These are phyloP conservation scores for Wickerhamomyces sp. DNA, from an alignment of 1,139 yeast genomes.

Conservation along the genomic window DNA sequence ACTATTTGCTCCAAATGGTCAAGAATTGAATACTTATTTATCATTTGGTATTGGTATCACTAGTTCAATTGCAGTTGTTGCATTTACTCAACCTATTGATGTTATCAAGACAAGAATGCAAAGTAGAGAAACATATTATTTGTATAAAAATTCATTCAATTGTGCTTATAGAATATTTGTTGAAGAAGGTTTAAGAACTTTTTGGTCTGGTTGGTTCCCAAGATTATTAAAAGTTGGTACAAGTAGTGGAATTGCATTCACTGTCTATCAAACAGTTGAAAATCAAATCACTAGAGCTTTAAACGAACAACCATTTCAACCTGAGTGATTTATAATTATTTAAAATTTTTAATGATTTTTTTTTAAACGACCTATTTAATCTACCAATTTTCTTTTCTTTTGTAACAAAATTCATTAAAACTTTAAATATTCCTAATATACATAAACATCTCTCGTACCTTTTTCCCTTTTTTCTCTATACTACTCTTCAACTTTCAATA, in stretches of 20 bases:
- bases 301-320: conserved; percentile 45
- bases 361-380: not conserved
- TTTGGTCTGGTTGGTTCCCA: conserved; percentile 82
- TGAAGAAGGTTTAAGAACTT: conserved; percentile 56
- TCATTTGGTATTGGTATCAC: conserved; percentile 54
- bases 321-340: conserved; percentile 16
- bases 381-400: not conserved
- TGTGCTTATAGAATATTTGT: conserved; percentile 70
- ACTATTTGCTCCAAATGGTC: conserved; percentile 46
- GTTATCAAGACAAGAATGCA: conserved; percentile 88
- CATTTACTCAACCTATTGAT: conserved; percentile 86
- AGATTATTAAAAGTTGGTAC: conserved; percentile 73
- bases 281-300: conserved; percentile 43
- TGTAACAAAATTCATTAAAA: not conserved
- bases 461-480: too few species aligned
- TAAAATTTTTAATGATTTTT: not conserved
- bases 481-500: not conserved
- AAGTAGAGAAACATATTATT: conserved; percentile 53
- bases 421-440: conserved; percentile 1
- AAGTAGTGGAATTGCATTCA: conserved; percentile 74
- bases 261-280: conserved; percentile 61
- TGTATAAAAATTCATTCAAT: conserved; percentile 64
- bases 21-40: conserved; percentile 34
- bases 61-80: conserved; percentile 63
- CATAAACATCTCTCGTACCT: not conserved